A percentile compares a stretch with the other conserved stretches of the same genome.
Evolutionary conservation across 371 early-diverging fungal species (phyloP).

Genomic region (Mucor racemosus): DNA sequence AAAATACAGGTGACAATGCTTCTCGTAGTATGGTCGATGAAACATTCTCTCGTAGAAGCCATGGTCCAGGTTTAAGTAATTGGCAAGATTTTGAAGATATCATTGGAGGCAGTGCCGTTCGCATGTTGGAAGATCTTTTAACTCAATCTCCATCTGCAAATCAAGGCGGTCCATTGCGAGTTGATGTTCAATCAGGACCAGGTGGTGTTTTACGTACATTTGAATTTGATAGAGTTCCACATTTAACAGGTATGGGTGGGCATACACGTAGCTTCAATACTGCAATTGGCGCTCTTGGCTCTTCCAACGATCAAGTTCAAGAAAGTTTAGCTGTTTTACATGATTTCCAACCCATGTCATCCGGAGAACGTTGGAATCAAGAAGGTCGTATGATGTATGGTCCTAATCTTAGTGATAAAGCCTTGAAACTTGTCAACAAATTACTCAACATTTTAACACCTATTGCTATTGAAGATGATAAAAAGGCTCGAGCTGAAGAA

Average conservation of each 20-base stretch:
- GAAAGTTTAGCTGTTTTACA: constrained; percentile 64
- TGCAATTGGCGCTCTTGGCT: neutral
- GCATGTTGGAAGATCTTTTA: constrained; percentile 71
- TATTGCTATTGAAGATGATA: constrained; percentile 72
- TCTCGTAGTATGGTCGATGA: constrained; percentile 22
- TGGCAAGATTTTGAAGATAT: constrained; percentile 75
- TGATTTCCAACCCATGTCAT: constrained; percentile 75
- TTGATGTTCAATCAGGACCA: constrained; percentile 55
- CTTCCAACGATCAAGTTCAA: constrained; percentile 25
- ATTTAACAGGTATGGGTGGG: neutral
- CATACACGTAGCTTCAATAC: neutral
- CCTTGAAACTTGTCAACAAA: constrained; percentile 61
- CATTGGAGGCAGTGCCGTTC: constrained; percentile 70
- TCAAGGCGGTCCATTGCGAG: constrained; percentile 50
- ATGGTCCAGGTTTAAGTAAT: constrained; percentile 41
- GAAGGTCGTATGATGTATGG: constrained; percentile 88
- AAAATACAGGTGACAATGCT: constrained; percentile 10
- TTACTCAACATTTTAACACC: constrained; percentile 79
- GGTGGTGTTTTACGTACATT: constrained; percentile 47
- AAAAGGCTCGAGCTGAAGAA: constrained; percentile 61
- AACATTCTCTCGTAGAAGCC: constrained; percentile 21
- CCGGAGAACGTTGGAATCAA: constrained; percentile 87
- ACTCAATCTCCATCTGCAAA: constrained; percentile 46
- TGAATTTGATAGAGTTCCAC: constrained; percentile 43
- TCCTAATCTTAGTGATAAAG: constrained; percentile 58